Evolutionary conservation across 2,329 filamentous ascomycete genomes (phyloP).

Genomic region (Monosporascus sp.): DNA sequence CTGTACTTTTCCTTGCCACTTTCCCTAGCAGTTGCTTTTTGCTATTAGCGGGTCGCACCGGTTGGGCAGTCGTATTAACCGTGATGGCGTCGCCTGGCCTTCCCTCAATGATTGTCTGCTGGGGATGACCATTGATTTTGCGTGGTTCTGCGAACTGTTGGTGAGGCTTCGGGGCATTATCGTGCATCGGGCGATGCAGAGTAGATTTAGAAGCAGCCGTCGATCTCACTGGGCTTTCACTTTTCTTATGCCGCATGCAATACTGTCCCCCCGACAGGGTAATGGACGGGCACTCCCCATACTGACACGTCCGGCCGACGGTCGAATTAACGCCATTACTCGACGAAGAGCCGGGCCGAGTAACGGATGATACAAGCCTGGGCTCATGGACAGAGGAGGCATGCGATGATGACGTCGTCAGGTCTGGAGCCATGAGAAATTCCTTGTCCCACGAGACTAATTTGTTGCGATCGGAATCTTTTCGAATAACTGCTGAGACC

Average conservation of each 20-base stretch:
- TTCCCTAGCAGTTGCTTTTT: slow-evolving; percentile 20
- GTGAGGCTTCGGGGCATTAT: background rate
- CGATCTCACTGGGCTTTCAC: background rate
- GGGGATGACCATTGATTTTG: background rate
- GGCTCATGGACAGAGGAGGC: background rate
- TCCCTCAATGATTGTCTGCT: slow-evolving; percentile 1
- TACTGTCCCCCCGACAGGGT: slow-evolving; percentile 10
- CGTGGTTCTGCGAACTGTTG: background rate
- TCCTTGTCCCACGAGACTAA: background rate
- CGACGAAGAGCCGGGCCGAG: background rate
- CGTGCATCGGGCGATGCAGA: background rate
- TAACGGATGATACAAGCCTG: background rate
- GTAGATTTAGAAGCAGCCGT: background rate
- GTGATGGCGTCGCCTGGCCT: slow-evolving; percentile 13
- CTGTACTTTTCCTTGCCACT: slow-evolving; percentile 18
- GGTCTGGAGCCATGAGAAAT: slow-evolving; percentile 5
- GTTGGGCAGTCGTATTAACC: slow-evolving; percentile 6
- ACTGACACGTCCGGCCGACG: slow-evolving; percentile 12
- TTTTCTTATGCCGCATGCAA: slow-evolving; percentile 10
- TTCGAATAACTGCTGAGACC: slow-evolving; percentile 7
- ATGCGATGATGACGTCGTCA: slow-evolving; percentile 4
- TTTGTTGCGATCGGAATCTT: background rate
- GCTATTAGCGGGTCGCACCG: slow-evolving; percentile 5
- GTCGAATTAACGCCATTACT: slow-evolving; percentile 12
- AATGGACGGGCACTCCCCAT: slow-evolving; percentile 13